Conservation (phyloP, 1,284 basidiomycete genomes). For the Amylostereum chailletii region DNA sequence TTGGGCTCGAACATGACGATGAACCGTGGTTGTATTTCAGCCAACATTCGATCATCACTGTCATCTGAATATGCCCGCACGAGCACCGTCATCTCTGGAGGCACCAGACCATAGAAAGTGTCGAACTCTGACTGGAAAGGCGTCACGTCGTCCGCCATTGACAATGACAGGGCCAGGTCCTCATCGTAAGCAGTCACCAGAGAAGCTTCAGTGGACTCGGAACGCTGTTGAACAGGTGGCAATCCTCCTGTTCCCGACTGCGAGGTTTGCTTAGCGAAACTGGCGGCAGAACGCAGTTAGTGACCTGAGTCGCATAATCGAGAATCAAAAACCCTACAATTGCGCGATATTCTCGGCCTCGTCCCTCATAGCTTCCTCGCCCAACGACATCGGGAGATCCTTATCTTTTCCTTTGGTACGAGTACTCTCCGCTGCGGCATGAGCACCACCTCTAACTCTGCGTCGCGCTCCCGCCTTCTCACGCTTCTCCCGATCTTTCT, state of each 20-base stretch:
- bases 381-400: slow-evolving; percentile 11
- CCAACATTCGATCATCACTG: slow-evolving; percentile 82
- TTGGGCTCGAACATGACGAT: slow-evolving; percentile 95
- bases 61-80: slow-evolving; percentile 89
- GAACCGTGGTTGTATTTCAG: slow-evolving; percentile 86
- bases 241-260: background rate
- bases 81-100: slow-evolving; percentile 75
- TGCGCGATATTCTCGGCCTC: slow-evolving; percentile 50
- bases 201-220: background rate
- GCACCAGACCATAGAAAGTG: slow-evolving; percentile 74
- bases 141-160: slow-evolving; percentile 10
- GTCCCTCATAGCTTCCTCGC: slow-evolving; percentile 33
- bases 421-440: slow-evolving; percentile 20
- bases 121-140: slow-evolving; percentile 51
- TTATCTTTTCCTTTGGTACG: slow-evolving; percentile 16
- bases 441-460: slow-evolving; percentile 59
- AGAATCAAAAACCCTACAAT: slow-evolving; percentile 29
- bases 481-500: slow-evolving; percentile 59
- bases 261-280: slow-evolving; percentile 1
- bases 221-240: background rate
- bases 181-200: slow-evolving; percentile 17
- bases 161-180: slow-evolving; percentile 14
- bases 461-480: slow-evolving; percentile 46
- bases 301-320: background rate
- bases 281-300: background rate